Base-by-base conservation (phyloP, 2,329 filamentous ascomycete genomes). In the Fusarium verticillioides region DNA sequence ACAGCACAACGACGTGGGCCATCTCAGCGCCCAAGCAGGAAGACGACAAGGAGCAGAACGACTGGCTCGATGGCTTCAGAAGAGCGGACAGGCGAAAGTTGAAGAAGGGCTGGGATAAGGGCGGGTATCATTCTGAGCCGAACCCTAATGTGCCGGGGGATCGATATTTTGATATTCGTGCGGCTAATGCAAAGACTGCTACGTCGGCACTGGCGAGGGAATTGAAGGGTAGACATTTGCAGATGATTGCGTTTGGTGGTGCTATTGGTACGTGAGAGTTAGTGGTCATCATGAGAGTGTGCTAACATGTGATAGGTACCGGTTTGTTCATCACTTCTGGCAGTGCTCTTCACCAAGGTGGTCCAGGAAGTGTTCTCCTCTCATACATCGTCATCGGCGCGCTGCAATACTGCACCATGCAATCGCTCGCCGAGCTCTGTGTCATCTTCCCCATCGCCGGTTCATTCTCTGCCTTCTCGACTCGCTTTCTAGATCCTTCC, bases 171-270 rank as follows among this genome's bases (percentile, higher is more conserved):
- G 88, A 90, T 75, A 71, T 90, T 57, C 85, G 84, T 28, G 83
- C 84, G 74, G 90, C 89, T 47, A 88, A 94, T 78, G 84, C 94
- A 71, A 92, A 95, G 79, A 95, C 94, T 4, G 93, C 94, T 7
- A 88, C 91, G 73, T 92, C 93, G 56, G 90, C 92, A 13, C 85
- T 98, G 60, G 90, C 93, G 61, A 88, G 95, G 78, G 92, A 91
- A 81, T 83, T 97, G 76, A 96, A 97, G 83, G 91, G 91, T 15
- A 87, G 95, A 56, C 96, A 98, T 85, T 81, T 98, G 79, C 95
- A 98, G 85, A 98, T 98, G 96, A 98, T 98, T 86, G 96, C 96
- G 16, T 97, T 98, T 75, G 95, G 95, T 74, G 95, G 95, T 56
- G 96, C 93, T 21, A 97, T 97, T 78, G 93, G 93, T 90, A 83